Percentiles rank a stretch among this genome's conserved stretches.
phyloP scores from a whole-genome alignment of 2,329 filamentous ascomycete genomes.

The Phoma herbarum region DNA sequence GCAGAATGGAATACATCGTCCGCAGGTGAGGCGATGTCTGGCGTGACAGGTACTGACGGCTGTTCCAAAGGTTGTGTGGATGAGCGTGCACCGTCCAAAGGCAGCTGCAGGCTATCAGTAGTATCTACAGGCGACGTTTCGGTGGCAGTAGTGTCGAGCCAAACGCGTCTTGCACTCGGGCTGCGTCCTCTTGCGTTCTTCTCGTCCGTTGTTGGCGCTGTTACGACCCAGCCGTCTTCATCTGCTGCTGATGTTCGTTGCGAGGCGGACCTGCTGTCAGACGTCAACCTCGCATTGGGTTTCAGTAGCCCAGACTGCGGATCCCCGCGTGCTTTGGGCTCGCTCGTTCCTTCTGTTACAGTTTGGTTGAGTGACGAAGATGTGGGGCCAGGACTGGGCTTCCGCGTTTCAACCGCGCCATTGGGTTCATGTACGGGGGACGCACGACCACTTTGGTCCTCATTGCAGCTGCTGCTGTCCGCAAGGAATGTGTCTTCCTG shows the following conservation, averaged over 20 bases:
- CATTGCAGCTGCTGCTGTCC: conserved; percentile 63
- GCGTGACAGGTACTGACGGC: conserved; percentile 41
- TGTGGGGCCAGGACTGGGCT: conserved; percentile 44
- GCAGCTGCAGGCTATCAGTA: conserved; percentile 46
- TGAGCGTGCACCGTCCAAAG: conserved; percentile 50
- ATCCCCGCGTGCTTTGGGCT: conserved; percentile 36
- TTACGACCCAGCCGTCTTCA: conserved; percentile 52
- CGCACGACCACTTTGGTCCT: conserved; percentile 52
- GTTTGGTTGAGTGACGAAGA: conserved; percentile 32
- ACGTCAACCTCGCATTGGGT: conserved; percentile 30
- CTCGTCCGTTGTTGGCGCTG: conserved; percentile 39
- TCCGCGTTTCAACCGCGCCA: conserved; percentile 41
- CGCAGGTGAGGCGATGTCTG: conserved; percentile 48
- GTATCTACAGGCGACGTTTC: conserved; percentile 46
- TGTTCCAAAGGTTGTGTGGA: conserved; percentile 49
- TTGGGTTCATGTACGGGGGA: conserved; percentile 41
- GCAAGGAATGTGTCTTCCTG: conserved; percentile 61
- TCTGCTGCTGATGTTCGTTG: conserved; percentile 48
- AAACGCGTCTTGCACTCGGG: conserved; percentile 47
- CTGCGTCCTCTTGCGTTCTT: conserved; percentile 27
- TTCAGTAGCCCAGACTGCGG: conserved; percentile 37
- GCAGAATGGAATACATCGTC: conserved; percentile 59
- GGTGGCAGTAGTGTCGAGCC: conserved; percentile 52
- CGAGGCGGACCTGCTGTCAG: conserved; percentile 27
- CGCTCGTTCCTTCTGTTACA: conserved; percentile 32